Conservation (phyloP, 2,329 filamentous ascomycete genomes). For the Apiospora aurea region DNA sequence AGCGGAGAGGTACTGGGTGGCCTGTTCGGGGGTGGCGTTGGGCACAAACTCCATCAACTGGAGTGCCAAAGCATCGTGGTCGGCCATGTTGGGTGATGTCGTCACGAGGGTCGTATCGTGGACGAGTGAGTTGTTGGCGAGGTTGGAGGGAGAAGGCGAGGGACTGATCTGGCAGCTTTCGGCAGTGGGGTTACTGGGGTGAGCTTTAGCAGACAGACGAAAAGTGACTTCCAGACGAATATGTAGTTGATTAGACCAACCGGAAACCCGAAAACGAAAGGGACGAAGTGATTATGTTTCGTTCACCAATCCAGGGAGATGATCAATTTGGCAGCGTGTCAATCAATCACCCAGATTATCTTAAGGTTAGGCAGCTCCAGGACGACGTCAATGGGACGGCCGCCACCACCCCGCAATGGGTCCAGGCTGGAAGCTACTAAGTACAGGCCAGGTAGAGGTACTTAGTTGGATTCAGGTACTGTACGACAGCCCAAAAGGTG, state of each 20-base stretch:
- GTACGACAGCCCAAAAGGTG: too few relatives aligned
- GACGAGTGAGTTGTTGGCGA: background rate
- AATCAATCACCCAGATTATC: constrained; percentile 12
- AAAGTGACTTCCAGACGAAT: background rate
- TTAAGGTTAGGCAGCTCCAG: constrained; percentile 34
- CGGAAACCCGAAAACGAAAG: too few relatives aligned
- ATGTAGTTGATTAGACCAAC: too few relatives aligned
- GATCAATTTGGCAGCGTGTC: background rate
- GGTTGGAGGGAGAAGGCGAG: background rate
- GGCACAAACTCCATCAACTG: constrained; percentile 63
- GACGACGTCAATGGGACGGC: constrained; percentile 26
- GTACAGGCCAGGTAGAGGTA: background rate
- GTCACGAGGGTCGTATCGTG: constrained; percentile 9
- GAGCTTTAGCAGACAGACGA: background rate
- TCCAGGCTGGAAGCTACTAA: background rate
- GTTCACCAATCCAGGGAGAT: background rate
- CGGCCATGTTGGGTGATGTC: constrained; percentile 43
- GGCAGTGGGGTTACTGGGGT: background rate
- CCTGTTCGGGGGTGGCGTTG: constrained; percentile 63
- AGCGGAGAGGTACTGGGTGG: constrained; percentile 69
- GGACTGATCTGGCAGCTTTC: background rate
- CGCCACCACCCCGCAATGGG: constrained; percentile 23
- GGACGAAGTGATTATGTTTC: background rate
- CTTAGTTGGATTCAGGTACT: background rate
- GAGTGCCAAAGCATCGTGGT: constrained; percentile 54